Base-by-base conservation (phyloP, 352 stramenopile species). In the Phytophthora pseudosyringae region DNA sequence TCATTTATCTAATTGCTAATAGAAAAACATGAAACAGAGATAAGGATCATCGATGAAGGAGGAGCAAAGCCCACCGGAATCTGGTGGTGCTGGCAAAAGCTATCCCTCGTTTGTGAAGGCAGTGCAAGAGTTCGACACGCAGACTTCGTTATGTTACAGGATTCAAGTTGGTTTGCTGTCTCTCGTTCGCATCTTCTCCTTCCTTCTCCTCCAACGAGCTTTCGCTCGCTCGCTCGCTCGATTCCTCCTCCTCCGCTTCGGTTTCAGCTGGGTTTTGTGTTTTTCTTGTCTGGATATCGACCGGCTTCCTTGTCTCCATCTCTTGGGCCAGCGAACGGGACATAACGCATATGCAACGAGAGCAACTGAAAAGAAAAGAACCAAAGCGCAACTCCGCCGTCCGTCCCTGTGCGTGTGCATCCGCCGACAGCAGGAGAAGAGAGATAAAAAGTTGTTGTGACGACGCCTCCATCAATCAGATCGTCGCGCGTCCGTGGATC, bases 1-100 rank as follows among this genome's bases (percentile, higher is more conserved):
- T 71, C 44, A 48, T 63, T 54, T 63, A 71, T 64, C 45, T 49
- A 41, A 56, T 67, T 62, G 25, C 21, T 50, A 63, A 67, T 67
- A 67, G 51, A 62, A 56, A 67, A 52, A 6, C 33, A 53, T 41
- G 25, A 60, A 53, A 65, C 21, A 38, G 48, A 64, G n/a, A n/a
- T n/a, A 26, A 28, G 10, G n/a, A n/a, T n/a, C 46, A 5, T 25
- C 4, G 10, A 18, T 21, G 16, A 46, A 25, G 16, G 12, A 16
- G 5, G 41, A 47, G n/a, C 13, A 13, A 38, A 33, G 6, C n/a
- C 6, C 46, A 45, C 41, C 43, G 32, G 41, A 63, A 62, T 64
- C 45, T 51, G 60, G 36, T 64, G 52, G 45, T n/a, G n/a, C n/a
- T 68, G 48, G 18, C 26, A 32, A 25, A 7, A 51, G 3, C 18